Base-by-base conservation (phyloP, 2,329 filamentous ascomycete species). In the Aphanoascus verrucosus region DNA sequence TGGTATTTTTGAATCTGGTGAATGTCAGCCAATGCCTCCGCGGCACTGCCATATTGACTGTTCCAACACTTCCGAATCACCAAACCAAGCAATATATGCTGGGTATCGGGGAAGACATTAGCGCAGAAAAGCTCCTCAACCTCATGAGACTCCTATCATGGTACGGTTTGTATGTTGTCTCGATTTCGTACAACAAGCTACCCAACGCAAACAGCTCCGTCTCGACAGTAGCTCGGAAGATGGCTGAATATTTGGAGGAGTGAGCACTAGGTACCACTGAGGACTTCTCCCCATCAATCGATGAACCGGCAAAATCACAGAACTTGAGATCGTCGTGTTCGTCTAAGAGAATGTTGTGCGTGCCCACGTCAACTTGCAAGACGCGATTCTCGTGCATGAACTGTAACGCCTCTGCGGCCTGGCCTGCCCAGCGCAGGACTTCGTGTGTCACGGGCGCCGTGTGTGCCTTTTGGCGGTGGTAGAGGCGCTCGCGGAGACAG, bases 261-360 rank as follows among this genome's bases (percentile, higher is more conserved):
- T 19, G 43, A 46, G 52, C 32, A 31, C 15, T 42, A 9, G 54
- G 50, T 6, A 49, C 15, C 14, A 56, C 31, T 17, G 32, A 8
- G 37, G 58, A 52, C 15, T 43, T 47, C 20, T 35, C 49, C 31
- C 56, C 59, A 50, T 61, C 60, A 28, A 62, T 53, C 12, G 60
- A 61, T 14, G 56, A 55, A 23, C 59, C 56, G 40, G 58, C 54
- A 45, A 62, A 60, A 38, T 62, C 60, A 43, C 37, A 46, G 5
- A 58, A 47, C 42, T 60, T 60, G 17, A 55, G 47, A 40, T 61
- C 52, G 7, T 57, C 56, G 28, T 52, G 17, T 23, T 48, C 37
- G 43, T 60, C 59, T 4, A 62, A 40, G 20, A 61, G 54, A 14
- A 60, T 15, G 49, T 61, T 62, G 19, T 57, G 58, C 19, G 50